Conservation (phyloP, 2,329 filamentous ascomycete genomes). For the Kalmusia sp. region DNA sequence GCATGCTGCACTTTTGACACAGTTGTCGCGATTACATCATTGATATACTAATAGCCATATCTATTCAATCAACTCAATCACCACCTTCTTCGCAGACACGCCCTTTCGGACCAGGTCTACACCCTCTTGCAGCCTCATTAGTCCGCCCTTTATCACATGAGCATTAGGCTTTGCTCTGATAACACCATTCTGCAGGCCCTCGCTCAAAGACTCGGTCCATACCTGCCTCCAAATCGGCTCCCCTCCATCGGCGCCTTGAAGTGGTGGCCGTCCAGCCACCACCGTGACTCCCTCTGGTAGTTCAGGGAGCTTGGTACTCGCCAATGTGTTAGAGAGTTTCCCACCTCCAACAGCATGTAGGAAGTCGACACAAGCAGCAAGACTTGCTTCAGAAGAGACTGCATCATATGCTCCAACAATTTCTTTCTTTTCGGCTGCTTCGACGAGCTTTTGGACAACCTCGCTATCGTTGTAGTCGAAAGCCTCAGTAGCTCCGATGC, state of each 20-base stretch:
- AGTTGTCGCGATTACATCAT: not conserved
- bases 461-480: conserved; percentile 58
- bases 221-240: conserved; percentile 10
- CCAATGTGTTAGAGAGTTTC: conserved; percentile 1
- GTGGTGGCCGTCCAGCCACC: not conserved
- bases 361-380: conserved; percentile 7
- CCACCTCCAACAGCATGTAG: conserved; percentile 16
- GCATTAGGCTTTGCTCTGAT: conserved; percentile 19
- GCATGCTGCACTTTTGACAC: not conserved
- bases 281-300: conserved; percentile 4
- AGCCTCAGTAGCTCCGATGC: conserved; percentile 52
- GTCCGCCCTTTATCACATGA: conserved; percentile 14
- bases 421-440: conserved; percentile 39
- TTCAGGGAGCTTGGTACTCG: not conserved
- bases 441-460: conserved; percentile 51
- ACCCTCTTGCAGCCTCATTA: conserved; percentile 16
- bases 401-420: conserved; percentile 47
- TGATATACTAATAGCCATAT: no score
- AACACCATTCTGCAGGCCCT: conserved; percentile 15
- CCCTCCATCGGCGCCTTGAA: conserved; percentile 4
- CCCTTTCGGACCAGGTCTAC: conserved; percentile 18
- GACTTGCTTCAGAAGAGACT: conserved; percentile 9
- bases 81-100: conserved; percentile 23
- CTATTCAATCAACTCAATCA: conserved; percentile 13
- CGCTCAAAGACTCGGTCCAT: conserved; percentile 18